Evolutionary conservation across 1,139 yeast species (phyloP).

Genomic region (Scheffersomyces titani): DNA sequence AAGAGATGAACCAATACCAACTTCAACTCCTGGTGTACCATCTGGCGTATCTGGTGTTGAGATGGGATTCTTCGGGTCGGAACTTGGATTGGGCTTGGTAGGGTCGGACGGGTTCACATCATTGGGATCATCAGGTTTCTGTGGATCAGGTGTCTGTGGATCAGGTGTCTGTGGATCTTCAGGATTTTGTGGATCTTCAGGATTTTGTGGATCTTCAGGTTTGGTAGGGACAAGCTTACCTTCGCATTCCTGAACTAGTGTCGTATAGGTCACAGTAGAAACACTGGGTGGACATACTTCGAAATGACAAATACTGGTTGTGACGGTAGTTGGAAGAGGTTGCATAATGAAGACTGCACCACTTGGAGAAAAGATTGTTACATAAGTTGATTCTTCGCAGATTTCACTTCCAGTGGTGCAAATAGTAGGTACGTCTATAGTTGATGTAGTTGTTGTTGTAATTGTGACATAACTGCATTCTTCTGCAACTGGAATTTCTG

Average conservation of each 20-base stretch:
- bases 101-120: no score
- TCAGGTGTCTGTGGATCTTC: no score
- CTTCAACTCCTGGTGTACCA: not conserved
- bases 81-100: no score
- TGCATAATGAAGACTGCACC: not conserved
- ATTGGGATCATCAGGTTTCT: no score
- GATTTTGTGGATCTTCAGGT: no score
- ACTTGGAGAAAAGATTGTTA: not conserved
- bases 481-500: not conserved
- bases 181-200: no score
- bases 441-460: not conserved
- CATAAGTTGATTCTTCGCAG: not conserved
- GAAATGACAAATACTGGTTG: not conserved
- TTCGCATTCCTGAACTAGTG: not conserved
- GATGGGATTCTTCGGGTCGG: not conserved
- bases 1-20: not conserved
- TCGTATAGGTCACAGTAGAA: not conserved
- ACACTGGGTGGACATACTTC: not conserved
- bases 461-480: not conserved
- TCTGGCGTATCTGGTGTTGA: not conserved
- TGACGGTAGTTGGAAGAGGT: not conserved
- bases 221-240: not conserved
- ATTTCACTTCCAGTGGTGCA: not conserved
- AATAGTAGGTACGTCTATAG: not conserved
- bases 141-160: no score